These are phyloP conservation scores for Fraxinus latifolia DNA, from an alignment of 305 asterid genomes.

Conservation along the genomic window DNA sequence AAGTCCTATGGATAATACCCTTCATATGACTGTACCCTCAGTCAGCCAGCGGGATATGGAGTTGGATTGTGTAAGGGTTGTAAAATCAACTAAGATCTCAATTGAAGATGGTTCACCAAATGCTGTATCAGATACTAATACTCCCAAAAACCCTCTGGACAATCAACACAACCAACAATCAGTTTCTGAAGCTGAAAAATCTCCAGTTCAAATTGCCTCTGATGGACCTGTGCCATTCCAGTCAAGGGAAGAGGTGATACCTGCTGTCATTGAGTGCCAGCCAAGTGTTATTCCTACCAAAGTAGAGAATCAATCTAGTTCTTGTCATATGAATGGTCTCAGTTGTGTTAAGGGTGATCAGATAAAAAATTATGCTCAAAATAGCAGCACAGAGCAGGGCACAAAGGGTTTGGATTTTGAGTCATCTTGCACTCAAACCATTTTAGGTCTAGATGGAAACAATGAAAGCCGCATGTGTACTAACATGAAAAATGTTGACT, in stretches of 20 bases:
- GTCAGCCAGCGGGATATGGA: slow-evolving; percentile 41
- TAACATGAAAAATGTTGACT: slow-evolving; percentile 29
- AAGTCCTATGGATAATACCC: slow-evolving; percentile 40
- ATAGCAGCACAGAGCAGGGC: slow-evolving; percentile 29
- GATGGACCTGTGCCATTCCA: slow-evolving; percentile 34
- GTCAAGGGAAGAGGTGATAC: slow-evolving; percentile 32
- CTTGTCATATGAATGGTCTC: slow-evolving; percentile 50
- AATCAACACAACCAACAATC: slow-evolving; percentile 43
- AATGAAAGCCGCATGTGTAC: slow-evolving; percentile 38
- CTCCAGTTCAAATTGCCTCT: slow-evolving; percentile 37
- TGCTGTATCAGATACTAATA: slow-evolving; percentile 38
- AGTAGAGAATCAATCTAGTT: slow-evolving; percentile 43
- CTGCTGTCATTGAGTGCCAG: slow-evolving; percentile 39
- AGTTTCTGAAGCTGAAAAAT: slow-evolving; percentile 32
- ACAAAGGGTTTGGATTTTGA: slow-evolving; percentile 51
- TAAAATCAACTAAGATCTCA: slow-evolving; percentile 42
- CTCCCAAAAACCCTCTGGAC: slow-evolving; percentile 34
- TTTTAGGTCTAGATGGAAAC: slow-evolving; percentile 37
- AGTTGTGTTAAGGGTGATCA: slow-evolving; percentile 31
- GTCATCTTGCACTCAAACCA: slow-evolving; percentile 45
- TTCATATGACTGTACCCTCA: slow-evolving; percentile 32
- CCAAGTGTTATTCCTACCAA: slow-evolving; percentile 28
- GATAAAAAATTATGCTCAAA: slow-evolving; percentile 33
- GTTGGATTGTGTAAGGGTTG: slow-evolving; percentile 45
- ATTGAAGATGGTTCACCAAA: slow-evolving; percentile 32